phyloP scores from a whole-genome alignment of 2,329 filamentous ascomycete genomes.

The Microdochium paspali region DNA sequence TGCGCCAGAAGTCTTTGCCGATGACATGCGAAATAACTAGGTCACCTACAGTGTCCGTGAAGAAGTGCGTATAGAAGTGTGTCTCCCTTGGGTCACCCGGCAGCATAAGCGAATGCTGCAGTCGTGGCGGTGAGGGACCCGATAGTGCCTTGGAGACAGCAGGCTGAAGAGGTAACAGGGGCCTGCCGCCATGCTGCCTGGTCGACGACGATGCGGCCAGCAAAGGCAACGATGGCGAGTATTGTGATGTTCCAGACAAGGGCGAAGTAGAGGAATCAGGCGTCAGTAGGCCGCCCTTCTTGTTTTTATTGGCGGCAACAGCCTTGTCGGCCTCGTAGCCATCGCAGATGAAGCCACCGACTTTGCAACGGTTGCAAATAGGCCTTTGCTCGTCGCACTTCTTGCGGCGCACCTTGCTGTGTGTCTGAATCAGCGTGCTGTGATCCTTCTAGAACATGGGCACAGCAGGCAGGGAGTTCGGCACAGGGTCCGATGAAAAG shows the following conservation, averaged over 20 bases:
- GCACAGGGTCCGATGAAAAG: too few relatives aligned
- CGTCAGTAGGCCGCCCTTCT: background rate
- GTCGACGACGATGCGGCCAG: background rate
- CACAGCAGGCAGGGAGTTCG: too few relatives aligned
- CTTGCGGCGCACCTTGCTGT: background rate
- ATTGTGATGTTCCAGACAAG: background rate
- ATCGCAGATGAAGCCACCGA: background rate
- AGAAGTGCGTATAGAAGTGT: background rate
- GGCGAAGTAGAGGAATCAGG: background rate
- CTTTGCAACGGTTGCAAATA: background rate
- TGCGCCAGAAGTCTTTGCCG: background rate
- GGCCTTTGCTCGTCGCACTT: conserved; percentile 1
- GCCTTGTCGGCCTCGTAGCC: background rate
- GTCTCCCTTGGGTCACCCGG: background rate
- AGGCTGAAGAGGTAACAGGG: background rate
- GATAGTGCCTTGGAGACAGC: too few relatives aligned
- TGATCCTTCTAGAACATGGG: too few relatives aligned
- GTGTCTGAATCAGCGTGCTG: background rate
- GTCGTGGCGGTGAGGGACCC: background rate
- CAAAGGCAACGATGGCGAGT: background rate
- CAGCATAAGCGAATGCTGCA: background rate
- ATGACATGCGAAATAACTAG: background rate
- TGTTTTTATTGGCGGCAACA: background rate
- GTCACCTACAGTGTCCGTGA: background rate
- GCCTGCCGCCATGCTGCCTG: too few relatives aligned